These are phyloP conservation scores for Aureobasidium sp. DNA, from an alignment of 2,329 filamentous ascomycete species.

Conservation along the genomic window DNA sequence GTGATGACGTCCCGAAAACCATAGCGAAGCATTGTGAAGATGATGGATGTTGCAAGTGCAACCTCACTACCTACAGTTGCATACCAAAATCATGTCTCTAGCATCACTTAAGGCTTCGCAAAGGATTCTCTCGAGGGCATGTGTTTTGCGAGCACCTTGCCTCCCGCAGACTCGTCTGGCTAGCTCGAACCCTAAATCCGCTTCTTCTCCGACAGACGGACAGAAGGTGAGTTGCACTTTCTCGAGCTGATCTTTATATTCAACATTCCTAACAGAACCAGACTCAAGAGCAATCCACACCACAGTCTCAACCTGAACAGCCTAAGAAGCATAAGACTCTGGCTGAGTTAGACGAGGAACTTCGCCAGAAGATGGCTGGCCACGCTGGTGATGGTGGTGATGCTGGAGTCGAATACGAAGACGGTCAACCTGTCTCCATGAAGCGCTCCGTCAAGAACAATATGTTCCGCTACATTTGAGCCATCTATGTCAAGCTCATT, in stretches of 20 bases:
- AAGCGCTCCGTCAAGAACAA: conserved; percentile 68
- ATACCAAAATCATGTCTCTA: background rate
- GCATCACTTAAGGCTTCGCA: background rate
- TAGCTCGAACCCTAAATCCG: conserved; percentile 13
- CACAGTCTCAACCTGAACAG: background rate
- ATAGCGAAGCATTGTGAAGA: background rate
- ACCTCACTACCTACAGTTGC: background rate
- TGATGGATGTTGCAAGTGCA: background rate
- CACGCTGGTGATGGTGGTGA: conserved; percentile 58
- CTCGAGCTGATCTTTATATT: background rate
- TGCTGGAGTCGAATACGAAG: conserved; percentile 66
- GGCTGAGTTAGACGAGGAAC: conserved; percentile 58
- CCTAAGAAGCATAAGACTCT: conserved; percentile 44
- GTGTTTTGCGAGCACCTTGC: background rate
- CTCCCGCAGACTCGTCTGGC: background rate
- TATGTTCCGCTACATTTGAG: conserved; percentile 65
- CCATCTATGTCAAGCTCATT: too few species aligned
- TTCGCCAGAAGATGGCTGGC: conserved; percentile 58
- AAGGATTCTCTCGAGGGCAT: background rate
- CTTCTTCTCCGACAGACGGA: background rate
- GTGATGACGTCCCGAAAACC: background rate
- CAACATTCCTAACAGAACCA: background rate
- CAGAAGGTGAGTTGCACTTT: background rate
- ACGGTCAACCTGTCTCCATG: conserved; percentile 64
- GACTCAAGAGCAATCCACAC: background rate